phyloP scores from a whole-genome alignment of 768 basidiomycete species.

The Clitopilus passeckerianus region DNA sequence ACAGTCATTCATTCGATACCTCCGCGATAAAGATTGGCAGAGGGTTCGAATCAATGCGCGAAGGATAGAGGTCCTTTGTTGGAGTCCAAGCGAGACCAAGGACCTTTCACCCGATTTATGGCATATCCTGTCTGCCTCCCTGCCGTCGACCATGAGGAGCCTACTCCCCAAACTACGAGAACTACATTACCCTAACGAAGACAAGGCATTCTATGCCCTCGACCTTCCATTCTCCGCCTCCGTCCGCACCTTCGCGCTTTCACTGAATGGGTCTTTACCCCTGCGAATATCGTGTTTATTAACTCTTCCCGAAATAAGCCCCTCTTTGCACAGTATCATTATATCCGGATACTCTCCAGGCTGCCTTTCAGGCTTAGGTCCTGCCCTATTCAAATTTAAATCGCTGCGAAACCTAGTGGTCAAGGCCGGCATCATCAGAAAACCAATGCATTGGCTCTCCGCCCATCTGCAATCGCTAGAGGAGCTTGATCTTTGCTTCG shows the following conservation, averaged over 20 bases:
- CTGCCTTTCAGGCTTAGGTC: background rate
- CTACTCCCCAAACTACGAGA: background rate
- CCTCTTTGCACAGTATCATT: background rate
- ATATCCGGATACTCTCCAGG: background rate
- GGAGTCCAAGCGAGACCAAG: background rate
- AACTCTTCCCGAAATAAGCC: background rate
- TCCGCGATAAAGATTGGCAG: background rate
- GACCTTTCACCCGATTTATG: background rate
- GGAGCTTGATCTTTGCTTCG: too few relatives aligned
- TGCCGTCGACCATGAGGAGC: background rate
- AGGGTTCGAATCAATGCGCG: background rate
- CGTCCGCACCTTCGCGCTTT: background rate
- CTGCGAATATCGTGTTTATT: background rate
- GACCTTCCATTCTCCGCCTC: background rate
- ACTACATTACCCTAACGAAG: background rate
- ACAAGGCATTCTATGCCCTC: background rate
- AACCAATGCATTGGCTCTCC: too few relatives aligned
- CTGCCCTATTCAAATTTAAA: background rate
- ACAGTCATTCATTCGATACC: background rate
- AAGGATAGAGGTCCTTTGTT: background rate
- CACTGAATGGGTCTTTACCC: background rate
- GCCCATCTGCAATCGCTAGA: too few relatives aligned
- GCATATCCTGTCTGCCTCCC: background rate
- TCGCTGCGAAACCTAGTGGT: too few relatives aligned
- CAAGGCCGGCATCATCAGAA: too few relatives aligned